These are phyloP conservation scores for Bimuria novae-zelandiae DNA, from an alignment of 2,329 filamentous ascomycete genomes.

Conservation along the genomic window DNA sequence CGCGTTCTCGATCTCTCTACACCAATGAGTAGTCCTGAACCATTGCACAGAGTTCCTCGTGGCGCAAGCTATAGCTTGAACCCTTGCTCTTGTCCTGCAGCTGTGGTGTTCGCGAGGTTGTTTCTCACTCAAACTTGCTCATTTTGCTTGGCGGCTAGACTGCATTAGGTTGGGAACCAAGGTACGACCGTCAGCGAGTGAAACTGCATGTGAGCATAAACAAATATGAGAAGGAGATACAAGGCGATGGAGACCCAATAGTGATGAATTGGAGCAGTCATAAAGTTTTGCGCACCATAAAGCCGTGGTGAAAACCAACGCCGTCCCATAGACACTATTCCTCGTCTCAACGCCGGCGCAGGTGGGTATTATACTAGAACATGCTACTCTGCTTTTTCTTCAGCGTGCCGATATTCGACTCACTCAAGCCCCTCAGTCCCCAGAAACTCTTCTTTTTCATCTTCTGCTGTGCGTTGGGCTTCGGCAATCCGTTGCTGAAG, in stretches of 20 bases:
- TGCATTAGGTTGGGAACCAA: background rate
- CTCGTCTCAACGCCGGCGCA: conserved; percentile 12
- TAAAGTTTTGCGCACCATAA: background rate
- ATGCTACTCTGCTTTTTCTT: conserved; percentile 52
- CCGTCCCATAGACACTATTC: conserved; percentile 12
- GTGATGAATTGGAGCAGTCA: background rate
- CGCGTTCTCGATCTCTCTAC: background rate
- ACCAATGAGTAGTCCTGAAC: background rate
- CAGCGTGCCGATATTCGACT: conserved; percentile 38
- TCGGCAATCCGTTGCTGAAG: conserved; percentile 39
- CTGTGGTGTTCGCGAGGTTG: background rate
- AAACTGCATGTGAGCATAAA: background rate
- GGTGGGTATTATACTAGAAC: conserved; percentile 37
- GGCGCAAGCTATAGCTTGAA: conserved; percentile 31
- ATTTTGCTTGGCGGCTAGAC: conserved; percentile 27
- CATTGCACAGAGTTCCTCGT: conserved; percentile 16
- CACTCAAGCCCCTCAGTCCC: conserved; percentile 40
- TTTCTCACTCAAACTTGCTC: conserved; percentile 30
- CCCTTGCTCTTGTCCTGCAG: conserved; percentile 20
- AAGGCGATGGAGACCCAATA: background rate
- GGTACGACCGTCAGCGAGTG: background rate
- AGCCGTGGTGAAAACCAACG: conserved; percentile 8
- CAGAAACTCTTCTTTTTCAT: conserved; percentile 46
- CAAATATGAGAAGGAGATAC: background rate
- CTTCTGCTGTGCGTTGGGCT: conserved; percentile 31